Evolutionary conservation across 2,329 filamentous ascomycete genomes (phyloP).

Genomic region (Colletotrichum nymphaeae): DNA sequence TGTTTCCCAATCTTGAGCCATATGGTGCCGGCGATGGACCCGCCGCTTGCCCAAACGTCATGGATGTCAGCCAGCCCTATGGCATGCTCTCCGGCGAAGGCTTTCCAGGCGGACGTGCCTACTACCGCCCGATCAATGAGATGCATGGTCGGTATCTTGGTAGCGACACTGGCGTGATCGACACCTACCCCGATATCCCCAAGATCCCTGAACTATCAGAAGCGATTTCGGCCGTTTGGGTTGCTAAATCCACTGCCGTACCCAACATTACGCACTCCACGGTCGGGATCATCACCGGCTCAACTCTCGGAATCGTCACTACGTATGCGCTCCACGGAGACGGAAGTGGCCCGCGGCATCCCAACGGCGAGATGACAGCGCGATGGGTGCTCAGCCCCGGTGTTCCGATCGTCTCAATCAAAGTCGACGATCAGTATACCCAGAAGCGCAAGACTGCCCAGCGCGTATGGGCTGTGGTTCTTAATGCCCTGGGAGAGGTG

Average conservation of each 20-base stretch:
- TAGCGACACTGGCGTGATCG: conserved; percentile 68
- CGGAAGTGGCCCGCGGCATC: conserved; percentile 69
- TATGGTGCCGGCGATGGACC: conserved; percentile 85
- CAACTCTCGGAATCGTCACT: conserved; percentile 84
- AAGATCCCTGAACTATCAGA: conserved; percentile 77
- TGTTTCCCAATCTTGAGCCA: conserved; percentile 77
- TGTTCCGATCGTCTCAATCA: conserved; percentile 87
- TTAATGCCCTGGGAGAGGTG: conserved; percentile 93
- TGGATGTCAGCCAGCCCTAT: conserved; percentile 90
- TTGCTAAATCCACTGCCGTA: conserved; percentile 83
- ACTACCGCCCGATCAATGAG: conserved; percentile 81
- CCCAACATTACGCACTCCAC: conserved; percentile 79
- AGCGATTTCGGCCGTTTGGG: conserved; percentile 85
- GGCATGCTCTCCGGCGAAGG: conserved; percentile 89
- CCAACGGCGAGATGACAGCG: conserved; percentile 83
- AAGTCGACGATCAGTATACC: conserved; percentile 86
- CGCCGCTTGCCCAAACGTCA: conserved; percentile 83
- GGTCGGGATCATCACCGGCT: conserved; percentile 85
- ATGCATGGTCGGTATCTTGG: conserved; percentile 81
- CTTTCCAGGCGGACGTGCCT: conserved; percentile 83
- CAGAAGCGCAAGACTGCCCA: conserved; percentile 74
- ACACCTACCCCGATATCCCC: conserved; percentile 79
- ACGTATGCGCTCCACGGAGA: conserved; percentile 80
- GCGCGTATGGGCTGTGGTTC: conserved; percentile 89
- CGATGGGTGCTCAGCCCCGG: conserved; percentile 93